Evolutionary conservation across 192 early-diverging fungal species (phyloP).

Genomic region (Dissophora ornata): DNA sequence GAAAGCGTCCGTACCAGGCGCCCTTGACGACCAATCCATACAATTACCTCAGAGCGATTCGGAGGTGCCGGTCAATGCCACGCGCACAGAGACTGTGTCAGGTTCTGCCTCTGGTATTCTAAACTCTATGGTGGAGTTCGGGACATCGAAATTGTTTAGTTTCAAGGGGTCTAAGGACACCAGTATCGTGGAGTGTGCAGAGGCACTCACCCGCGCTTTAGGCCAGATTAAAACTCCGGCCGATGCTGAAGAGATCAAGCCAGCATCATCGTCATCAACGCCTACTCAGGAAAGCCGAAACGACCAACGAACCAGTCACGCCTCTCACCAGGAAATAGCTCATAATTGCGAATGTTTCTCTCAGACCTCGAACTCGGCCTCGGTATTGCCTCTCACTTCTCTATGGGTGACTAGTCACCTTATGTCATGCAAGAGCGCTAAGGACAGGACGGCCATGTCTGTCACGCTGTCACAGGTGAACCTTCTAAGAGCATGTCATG

Average conservation of each 20-base stretch:
- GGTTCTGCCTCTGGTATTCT: conserved; percentile 20
- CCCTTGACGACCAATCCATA: background rate
- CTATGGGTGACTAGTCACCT: conserved; percentile 43
- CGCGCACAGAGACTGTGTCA: background rate
- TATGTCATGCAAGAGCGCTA: conserved; percentile 46
- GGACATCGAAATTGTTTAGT: conserved; percentile 24
- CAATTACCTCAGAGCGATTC: background rate
- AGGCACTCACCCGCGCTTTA: conserved; percentile 38
- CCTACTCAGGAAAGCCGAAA: too few relatives aligned
- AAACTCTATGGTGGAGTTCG: conserved; percentile 39
- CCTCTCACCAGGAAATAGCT: background rate
- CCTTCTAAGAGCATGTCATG: conserved; percentile 33
- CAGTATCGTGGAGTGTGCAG: conserved; percentile 36
- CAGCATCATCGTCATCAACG: background rate
- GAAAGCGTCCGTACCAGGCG: background rate
- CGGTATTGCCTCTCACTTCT: background rate
- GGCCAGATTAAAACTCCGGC: conserved; percentile 23
- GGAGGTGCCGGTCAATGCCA: background rate
- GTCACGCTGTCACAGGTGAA: conserved; percentile 44
- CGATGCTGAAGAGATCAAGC: background rate
- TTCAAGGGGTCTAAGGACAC: conserved; percentile 37
- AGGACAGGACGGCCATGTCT: conserved; percentile 46
- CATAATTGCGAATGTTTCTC: background rate
- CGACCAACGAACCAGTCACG: too few relatives aligned
- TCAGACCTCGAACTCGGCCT: background rate